Base-by-base conservation (phyloP, 192 early-diverging fungal species). In the Podila epicladia region DNA sequence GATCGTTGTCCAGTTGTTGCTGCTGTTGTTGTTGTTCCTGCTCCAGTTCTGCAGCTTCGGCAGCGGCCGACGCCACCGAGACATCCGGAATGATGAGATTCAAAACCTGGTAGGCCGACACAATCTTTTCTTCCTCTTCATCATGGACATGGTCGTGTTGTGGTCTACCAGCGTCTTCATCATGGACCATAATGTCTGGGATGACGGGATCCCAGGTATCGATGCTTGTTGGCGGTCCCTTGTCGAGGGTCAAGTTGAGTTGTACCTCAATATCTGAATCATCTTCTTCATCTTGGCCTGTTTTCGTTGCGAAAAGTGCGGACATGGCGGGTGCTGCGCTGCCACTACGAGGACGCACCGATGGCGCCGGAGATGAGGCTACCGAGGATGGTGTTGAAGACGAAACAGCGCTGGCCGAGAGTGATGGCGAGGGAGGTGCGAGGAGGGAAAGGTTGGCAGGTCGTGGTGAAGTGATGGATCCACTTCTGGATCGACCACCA, bases 61-160 rank as follows among this genome's bases (percentile, higher is more conserved):
- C 74, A 9, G 77, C 77, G 0, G 77, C 77, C 0, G 71, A 59
- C 12, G 77, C 77, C 29, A 73, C 77, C 1, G 77, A 80, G 53
- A 80, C 72, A 45, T 80, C 77, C 17, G 77, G 77, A 31, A 80
- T 80, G 58, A 80, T 80, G 49, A 80, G 62, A 62, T 80, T 73
- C 32, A 79, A 41, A 48, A 73, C 53, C 61, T 80, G 77, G 45
- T 80, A 72, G 13, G 65, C 64, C 6, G 69, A 72, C n/a, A 79
- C 63, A 41, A 79, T 79, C 75, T 79, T 79, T 60, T 79, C 75
- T 20, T 79, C 75, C 33, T 80, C 77, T 17, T 80, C 71, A 28
- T 73, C 71, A 26, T 73, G 77, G 20, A 57, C 67, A 5, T 63
- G 57, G 22, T 59, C 35, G 35, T n/a, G 53, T 26, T 38, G 29